These are phyloP conservation scores for Echinosophora koreensis DNA, from an alignment of 306 rosid genomes.

Conservation along the genomic window DNA sequence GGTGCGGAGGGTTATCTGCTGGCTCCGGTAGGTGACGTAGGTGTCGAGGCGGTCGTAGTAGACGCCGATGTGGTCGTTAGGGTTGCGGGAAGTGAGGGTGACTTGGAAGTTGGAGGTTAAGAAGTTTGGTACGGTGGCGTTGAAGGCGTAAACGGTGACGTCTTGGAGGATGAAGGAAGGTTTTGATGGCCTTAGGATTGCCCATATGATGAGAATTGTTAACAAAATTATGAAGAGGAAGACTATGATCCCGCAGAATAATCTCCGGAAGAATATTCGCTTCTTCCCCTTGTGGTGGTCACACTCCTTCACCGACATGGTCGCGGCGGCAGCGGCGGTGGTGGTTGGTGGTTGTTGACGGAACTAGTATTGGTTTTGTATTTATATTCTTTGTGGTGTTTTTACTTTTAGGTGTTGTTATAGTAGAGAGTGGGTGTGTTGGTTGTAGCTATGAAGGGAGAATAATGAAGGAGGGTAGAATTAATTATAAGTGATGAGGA, in stretches of 20 bases:
- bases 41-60: conserved; percentile 86
- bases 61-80: conserved; percentile 80
- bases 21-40: conserved; percentile 68
- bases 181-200: conserved; percentile 72
- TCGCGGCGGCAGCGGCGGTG: background rate
- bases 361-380: background rate
- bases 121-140: conserved; percentile 70
- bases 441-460: no score
- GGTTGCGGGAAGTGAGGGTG: conserved; percentile 81
- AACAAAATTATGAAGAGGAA: conserved; percentile 67
- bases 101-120: conserved; percentile 79
- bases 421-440: conserved; percentile 10
- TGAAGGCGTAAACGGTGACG: conserved; percentile 89
- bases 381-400: background rate
- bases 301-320: conserved; percentile 72
- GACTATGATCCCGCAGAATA: conserved; percentile 54
- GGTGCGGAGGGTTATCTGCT: conserved; percentile 79
- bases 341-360: background rate
- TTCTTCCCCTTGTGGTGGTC: conserved; percentile 55
- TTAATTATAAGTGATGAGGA: no score
- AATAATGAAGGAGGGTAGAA: background rate
- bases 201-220: conserved; percentile 76
- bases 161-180: conserved; percentile 87
- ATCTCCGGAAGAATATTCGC: background rate
- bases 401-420: background rate